Evolutionary conservation across 148 eudicot genomes (phyloP).

Genomic region (Selenicereus undatus): DNA sequence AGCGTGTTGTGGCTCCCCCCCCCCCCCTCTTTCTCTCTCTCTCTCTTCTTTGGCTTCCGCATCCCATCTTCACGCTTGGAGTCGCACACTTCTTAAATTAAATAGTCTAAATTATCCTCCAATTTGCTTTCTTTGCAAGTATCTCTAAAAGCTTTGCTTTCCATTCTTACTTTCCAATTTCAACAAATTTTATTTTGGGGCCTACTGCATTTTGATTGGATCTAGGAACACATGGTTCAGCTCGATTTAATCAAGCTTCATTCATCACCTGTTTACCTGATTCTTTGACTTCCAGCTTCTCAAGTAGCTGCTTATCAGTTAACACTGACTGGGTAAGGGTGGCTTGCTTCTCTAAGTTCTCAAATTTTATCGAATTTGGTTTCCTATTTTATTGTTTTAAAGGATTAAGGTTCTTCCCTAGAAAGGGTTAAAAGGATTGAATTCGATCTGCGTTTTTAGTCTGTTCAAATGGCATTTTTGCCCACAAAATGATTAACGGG

Average conservation of each 20-base stretch:
- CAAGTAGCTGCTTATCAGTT: not conserved
- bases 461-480: not conserved
- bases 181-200: not conserved
- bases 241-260: not conserved
- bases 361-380: not conserved
- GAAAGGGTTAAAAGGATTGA: not conserved
- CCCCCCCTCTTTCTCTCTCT: not conserved
- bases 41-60: not conserved
- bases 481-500: not conserved
- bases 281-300: slow-evolving; percentile 4
- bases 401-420: not conserved
- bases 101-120: not conserved
- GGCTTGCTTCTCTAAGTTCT: not conserved
- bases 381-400: not conserved
- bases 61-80: not conserved
- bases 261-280: not conserved
- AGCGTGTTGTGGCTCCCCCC: too few species aligned
- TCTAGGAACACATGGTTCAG: slow-evolving; percentile 2
- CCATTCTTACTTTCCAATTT: not conserved
- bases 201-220: slow-evolving; percentile 8
- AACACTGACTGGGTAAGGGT: not conserved
- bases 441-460: not conserved
- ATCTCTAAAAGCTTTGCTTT: not conserved
- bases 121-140: slow-evolving; percentile 16
- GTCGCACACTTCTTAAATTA: not conserved